phyloP scores from a whole-genome alignment of 1,284 basidiomycete genomes.

The Boletus sp. region DNA sequence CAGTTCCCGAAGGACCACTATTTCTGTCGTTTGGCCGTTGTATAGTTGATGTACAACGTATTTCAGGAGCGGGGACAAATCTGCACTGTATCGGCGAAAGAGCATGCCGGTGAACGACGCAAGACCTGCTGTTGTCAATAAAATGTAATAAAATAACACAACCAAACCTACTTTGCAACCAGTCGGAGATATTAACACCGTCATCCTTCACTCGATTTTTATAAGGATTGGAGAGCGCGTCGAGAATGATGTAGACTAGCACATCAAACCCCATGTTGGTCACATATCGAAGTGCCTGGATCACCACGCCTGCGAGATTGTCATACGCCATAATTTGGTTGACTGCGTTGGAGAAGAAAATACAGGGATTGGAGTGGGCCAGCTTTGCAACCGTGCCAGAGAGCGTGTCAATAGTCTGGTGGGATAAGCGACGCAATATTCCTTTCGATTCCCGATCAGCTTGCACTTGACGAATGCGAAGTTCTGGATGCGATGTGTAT shows the following conservation, averaged over 20 bases:
- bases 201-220: conserved; percentile 89
- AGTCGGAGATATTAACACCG: conserved; percentile 87
- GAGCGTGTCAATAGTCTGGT: conserved; percentile 75
- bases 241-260: conserved; percentile 83
- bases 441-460: conserved; percentile 77
- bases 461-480: conserved; percentile 67
- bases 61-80: conserved; percentile 80
- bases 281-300: conserved; percentile 87
- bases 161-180: conserved; percentile 80
- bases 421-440: conserved; percentile 77
- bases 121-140: conserved; percentile 52
- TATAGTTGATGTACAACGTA: conserved; percentile 91
- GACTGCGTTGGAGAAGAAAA: conserved; percentile 87
- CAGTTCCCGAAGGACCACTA: conserved; percentile 87
- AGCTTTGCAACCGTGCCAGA: conserved; percentile 92
- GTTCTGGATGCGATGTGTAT: conserved; percentile 70
- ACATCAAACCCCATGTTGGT: conserved; percentile 94
- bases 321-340: conserved; percentile 97
- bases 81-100: conserved; percentile 82
- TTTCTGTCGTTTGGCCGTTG: conserved; percentile 80
- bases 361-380: conserved; percentile 89
- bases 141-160: conserved; percentile 3
- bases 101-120: conserved; percentile 92
- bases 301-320: conserved; percentile 87
- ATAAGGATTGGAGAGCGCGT: conserved; percentile 82